phyloP scores from a whole-genome alignment of 2,329 filamentous ascomycete genomes.

The Anthostomella pinea region DNA sequence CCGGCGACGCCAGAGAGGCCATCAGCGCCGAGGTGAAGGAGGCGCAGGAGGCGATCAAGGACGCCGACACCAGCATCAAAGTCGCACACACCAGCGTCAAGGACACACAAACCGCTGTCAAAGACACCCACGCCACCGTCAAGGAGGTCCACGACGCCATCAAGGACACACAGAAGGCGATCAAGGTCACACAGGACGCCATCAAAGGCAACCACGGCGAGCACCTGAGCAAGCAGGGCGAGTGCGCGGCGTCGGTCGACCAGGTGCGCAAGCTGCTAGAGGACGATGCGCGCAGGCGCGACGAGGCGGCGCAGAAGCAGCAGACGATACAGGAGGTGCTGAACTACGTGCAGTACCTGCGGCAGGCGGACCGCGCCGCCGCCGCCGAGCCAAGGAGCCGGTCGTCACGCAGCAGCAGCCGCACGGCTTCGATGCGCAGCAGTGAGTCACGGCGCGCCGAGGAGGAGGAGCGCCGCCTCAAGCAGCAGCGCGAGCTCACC shows the following conservation, averaged over 20 bases:
- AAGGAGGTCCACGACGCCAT: conserved; percentile 14
- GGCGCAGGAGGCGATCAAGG: conserved; percentile 14
- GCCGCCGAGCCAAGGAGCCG: conserved; percentile 1
- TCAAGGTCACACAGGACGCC: conserved; percentile 19
- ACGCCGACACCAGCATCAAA: conserved; percentile 14
- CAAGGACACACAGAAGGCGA: conserved; percentile 14
- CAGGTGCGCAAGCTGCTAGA: conserved; percentile 20
- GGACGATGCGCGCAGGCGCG: conserved; percentile 22
- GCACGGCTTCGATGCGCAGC: background rate
- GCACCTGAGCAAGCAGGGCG: conserved; percentile 18
- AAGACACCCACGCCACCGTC: conserved; percentile 5
- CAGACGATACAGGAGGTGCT: conserved; percentile 20
- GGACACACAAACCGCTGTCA: conserved; percentile 15
- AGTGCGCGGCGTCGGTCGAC: conserved; percentile 20
- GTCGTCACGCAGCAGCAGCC: conserved; percentile 15
- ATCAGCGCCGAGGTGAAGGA: conserved; percentile 15
- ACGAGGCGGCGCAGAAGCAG: conserved; percentile 18
- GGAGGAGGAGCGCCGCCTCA: conserved; percentile 1
- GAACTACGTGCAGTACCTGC: conserved; percentile 18
- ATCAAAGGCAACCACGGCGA: conserved; percentile 20
- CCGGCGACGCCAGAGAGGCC: conserved; percentile 6
- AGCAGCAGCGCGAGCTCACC: conserved; percentile 8
- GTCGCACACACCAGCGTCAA: conserved; percentile 11
- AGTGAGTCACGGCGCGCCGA: background rate
- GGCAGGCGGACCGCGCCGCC: conserved; percentile 13